phyloP scores from a whole-genome alignment of 2,329 filamentous ascomycete genomes.

The Davidsoniella australis region DNA sequence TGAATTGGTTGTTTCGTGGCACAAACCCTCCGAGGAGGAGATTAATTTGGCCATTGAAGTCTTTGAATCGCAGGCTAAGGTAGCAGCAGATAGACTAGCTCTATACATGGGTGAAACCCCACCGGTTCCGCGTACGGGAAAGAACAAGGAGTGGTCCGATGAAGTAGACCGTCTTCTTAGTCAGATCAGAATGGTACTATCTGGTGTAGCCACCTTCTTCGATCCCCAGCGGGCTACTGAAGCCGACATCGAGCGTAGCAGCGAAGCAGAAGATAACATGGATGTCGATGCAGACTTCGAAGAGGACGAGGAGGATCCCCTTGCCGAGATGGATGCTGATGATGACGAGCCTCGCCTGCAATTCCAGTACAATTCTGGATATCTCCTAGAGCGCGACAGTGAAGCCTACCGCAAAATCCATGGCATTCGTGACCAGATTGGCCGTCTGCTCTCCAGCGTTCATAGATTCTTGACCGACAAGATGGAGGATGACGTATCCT shows the following conservation, averaged over 20 bases:
- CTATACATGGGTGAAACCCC: conserved; percentile 68
- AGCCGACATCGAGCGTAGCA: conserved; percentile 27
- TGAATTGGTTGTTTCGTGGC: conserved; percentile 77
- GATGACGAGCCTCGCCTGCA: conserved; percentile 72
- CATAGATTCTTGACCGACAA: conserved; percentile 68
- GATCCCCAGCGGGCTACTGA: conserved; percentile 54
- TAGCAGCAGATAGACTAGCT: conserved; percentile 56
- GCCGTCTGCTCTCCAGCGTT: conserved; percentile 63
- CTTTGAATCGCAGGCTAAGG: conserved; percentile 68
- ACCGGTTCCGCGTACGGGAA: conserved; percentile 75
- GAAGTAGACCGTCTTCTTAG: conserved; percentile 84
- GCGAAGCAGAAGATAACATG: conserved; percentile 33
- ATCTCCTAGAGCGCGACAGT: conserved; percentile 42
- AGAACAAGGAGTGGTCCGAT: conserved; percentile 97
- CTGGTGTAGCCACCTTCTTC: conserved; percentile 78
- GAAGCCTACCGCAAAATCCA: conserved; percentile 62
- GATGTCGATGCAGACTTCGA: conserved; percentile 25
- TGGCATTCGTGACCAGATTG: conserved; percentile 60
- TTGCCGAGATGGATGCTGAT: conserved; percentile 45
- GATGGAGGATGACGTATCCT: conserved; percentile 89
- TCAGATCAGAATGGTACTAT: conserved; percentile 73
- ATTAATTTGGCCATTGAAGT: conserved; percentile 78
- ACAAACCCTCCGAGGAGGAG: conserved; percentile 64
- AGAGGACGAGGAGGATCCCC: conserved; percentile 32
- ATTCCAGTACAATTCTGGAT: conserved; percentile 79